Base-by-base conservation (phyloP, 2,329 filamentous ascomycete species). In the Penicillium sclerotiorum region DNA sequence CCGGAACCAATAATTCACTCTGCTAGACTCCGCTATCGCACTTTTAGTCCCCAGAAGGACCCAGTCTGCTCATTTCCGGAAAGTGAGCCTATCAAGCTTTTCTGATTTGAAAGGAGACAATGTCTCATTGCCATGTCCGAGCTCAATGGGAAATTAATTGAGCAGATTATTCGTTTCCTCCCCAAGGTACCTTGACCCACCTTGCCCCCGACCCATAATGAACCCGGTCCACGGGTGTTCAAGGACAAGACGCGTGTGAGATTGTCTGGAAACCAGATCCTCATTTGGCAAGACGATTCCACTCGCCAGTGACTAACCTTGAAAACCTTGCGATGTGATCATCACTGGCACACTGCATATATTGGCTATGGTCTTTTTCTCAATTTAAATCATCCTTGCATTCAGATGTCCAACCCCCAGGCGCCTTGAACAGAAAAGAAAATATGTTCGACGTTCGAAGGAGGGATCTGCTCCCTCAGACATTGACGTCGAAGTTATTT, bases 401-500 rank as follows among this genome's bases (percentile, higher is more conserved):
- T 28, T 28, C 25, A 28, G n/a, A n/a, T n/a, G n/a, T n/a, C n/a
- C 13, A 28, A 28, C 13, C 6, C 3, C 13, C 3, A 28, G 25
- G 9, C 13, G 9, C 6, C 13, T 9, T 28, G 25, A 8, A 3
- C 9, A 28, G 25, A 28, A 28, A 18, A 5, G 17, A 18, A 17
- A 36, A 36, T 2, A 36, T 36, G 33, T 20, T 17, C 15, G 6
- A 20, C 5, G 2, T 3, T 8, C 5, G 8, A 13, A 39, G 23
- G 20, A 18, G 15, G 7, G 20, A 39, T 13, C 20, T 23, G 18
- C 3, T 39, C 3, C 20, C 20, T 23, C 17, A 39, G 17, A 15
- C 13, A 39, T 48, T 48, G 5, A 48, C 45, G 8, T 43, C 49
- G 20, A 52, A 47, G 15, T 30, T 58, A 8, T 17, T 52, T 18